Evolutionary conservation across 2,329 filamentous ascomycete species (phyloP).

Genomic region (Trichoderma sp.): DNA sequence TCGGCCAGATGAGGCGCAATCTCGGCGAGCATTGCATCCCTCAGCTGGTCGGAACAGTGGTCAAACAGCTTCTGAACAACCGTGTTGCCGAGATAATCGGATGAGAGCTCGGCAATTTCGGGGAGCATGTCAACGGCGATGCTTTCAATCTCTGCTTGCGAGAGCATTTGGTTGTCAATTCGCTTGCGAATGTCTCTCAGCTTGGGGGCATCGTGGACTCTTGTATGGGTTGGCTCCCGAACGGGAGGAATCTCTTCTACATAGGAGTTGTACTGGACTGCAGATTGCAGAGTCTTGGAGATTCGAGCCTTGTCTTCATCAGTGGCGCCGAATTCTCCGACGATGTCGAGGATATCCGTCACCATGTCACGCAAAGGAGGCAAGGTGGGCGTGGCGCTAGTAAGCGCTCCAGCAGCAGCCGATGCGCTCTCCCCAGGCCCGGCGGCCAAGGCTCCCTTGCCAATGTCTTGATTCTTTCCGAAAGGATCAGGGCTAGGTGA

Average conservation of each 20-base stretch:
- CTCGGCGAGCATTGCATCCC: slow-evolving; percentile 85
- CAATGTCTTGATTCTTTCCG: slow-evolving; percentile 55
- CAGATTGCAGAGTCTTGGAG: slow-evolving; percentile 69
- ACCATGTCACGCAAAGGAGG: slow-evolving; percentile 76
- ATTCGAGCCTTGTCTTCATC: slow-evolving; percentile 77
- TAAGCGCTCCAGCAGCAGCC: slow-evolving; percentile 33
- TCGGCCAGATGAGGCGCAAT: slow-evolving; percentile 92
- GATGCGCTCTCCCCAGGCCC: slow-evolving; percentile 38
- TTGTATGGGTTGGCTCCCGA: slow-evolving; percentile 82
- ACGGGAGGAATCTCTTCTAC: slow-evolving; percentile 85
- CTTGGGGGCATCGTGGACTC: slow-evolving; percentile 90
- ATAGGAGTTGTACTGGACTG: slow-evolving; percentile 73
- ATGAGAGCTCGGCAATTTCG: slow-evolving; percentile 91
- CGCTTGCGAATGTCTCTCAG: slow-evolving; percentile 95
- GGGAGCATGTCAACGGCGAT: slow-evolving; percentile 94
- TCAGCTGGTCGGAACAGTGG: slow-evolving; percentile 85
- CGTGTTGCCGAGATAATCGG: slow-evolving; percentile 96
- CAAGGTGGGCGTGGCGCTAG: slow-evolving; percentile 60
- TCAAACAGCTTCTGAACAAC: slow-evolving; percentile 99
- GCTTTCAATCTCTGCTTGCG: slow-evolving; percentile 83
- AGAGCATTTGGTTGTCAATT: slow-evolving; percentile 92
- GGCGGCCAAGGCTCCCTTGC: slow-evolving; percentile 34
- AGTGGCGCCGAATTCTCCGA: slow-evolving; percentile 82
- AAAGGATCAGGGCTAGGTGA: slow-evolving; percentile 91
- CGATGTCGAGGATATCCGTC: slow-evolving; percentile 81